Evolutionary conservation across 2,329 filamentous ascomycete genomes (phyloP).

Genomic region (Phialophora macrospora): DNA sequence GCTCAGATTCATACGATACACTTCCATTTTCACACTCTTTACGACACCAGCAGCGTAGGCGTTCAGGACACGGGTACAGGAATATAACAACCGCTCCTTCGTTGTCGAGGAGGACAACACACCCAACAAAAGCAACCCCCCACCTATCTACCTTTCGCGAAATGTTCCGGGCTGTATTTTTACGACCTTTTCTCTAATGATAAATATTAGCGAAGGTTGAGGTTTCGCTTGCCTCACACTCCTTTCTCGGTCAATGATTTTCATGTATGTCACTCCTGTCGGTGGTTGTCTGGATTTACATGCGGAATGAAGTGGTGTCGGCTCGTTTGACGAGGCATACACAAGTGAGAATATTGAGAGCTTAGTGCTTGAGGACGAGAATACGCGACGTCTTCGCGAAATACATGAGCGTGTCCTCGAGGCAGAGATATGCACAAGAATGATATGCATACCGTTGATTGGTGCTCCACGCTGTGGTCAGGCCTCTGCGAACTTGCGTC

Average conservation of each 20-base stretch:
- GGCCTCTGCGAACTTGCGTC: neutral
- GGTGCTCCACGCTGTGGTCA: neutral
- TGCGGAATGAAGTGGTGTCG: neutral
- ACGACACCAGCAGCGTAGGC: slow-evolving; percentile 24
- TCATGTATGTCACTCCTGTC: slow-evolving; percentile 3
- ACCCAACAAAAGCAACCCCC: slow-evolving; percentile 10
- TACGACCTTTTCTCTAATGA: slow-evolving; percentile 12
- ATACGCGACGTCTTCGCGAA: neutral
- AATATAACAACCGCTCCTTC: neutral
- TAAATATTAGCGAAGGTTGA: neutral
- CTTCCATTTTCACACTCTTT: slow-evolving; percentile 8
- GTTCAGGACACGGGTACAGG: slow-evolving; percentile 13
- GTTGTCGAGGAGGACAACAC: slow-evolving; percentile 5
- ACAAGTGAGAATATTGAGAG: neutral
- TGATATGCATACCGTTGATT: neutral
- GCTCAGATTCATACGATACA: neutral
- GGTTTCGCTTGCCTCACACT: neutral
- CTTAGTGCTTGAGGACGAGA: neutral
- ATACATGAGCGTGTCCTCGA: neutral
- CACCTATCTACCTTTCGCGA: neutral
- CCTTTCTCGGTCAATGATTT: neutral
- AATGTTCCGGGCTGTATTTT: slow-evolving; percentile 4
- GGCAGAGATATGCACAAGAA: neutral
- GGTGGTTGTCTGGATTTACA: slow-evolving; percentile 8
- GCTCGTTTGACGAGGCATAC: neutral